These are phyloP conservation scores for Cyathus olla DNA, from an alignment of 1,284 basidiomycete species.

Conservation along the genomic window DNA sequence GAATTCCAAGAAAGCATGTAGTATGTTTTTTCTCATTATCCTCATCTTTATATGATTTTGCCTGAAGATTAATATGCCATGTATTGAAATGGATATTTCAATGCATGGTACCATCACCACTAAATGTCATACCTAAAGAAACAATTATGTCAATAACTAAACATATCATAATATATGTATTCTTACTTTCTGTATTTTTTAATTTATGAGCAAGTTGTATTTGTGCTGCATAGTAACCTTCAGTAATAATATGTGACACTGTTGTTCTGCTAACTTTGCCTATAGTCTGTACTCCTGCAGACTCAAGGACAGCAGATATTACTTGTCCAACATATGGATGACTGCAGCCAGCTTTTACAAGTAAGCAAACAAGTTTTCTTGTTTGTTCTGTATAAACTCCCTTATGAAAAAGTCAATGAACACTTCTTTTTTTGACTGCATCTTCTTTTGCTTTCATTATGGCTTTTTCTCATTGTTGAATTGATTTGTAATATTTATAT, in stretches of 20 bases:
- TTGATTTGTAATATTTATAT: neutral
- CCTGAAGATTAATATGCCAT: conserved; percentile 16
- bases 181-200: conserved; percentile 14
- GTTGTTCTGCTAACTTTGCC: conserved; percentile 12
- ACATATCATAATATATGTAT: neutral
- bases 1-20: conserved; percentile 21
- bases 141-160: neutral
- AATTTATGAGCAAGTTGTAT: conserved; percentile 32
- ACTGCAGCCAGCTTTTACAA: conserved; percentile 11
- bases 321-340: conserved; percentile 11
- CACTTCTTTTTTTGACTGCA: neutral
- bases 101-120: conserved; percentile 27
- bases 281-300: conserved; percentile 23
- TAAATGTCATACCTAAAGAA: conserved; percentile 9
- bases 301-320: conserved; percentile 13
- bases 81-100: conserved; percentile 23
- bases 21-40: conserved; percentile 4
- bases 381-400: conserved; percentile 13
- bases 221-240: conserved; percentile 25
- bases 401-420: conserved; percentile 11
- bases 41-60: conserved; percentile 9
- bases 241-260: conserved; percentile 22
- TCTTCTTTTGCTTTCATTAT: neutral
- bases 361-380: conserved; percentile 8
- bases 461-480: neutral